Conservation (phyloP, 2,329 filamentous ascomycete genomes). For the Chrysoporthe deuterocubensis region DNA sequence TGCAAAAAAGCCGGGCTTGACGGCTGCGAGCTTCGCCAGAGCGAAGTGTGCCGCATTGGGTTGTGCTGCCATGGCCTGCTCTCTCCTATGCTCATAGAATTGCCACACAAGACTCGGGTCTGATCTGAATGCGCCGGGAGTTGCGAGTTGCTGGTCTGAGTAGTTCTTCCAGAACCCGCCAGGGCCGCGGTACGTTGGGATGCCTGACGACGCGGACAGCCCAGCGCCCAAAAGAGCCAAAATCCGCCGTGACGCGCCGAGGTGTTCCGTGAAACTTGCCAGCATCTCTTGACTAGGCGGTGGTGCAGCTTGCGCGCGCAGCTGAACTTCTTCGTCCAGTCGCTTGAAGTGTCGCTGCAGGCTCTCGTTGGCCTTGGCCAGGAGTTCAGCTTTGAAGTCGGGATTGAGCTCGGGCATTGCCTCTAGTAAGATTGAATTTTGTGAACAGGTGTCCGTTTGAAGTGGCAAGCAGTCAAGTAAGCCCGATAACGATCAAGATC, state of each 20-base stretch:
- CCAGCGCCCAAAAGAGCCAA: slow-evolving; percentile 6
- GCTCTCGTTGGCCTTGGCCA: slow-evolving; percentile 10
- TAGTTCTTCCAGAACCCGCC: slow-evolving; percentile 6
- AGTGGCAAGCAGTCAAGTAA: not conserved
- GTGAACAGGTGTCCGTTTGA: not conserved
- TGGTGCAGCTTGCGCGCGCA: not conserved
- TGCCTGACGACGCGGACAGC: slow-evolving; percentile 9
- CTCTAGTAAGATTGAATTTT: not conserved
- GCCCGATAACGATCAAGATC: not conserved
- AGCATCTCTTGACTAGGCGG: slow-evolving; percentile 7
- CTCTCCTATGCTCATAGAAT: slow-evolving; percentile 11
- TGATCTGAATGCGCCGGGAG: slow-evolving; percentile 2
- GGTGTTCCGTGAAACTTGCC: not conserved
- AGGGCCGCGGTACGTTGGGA: slow-evolving; percentile 9
- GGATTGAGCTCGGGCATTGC: slow-evolving; percentile 4
- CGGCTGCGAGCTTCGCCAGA: not conserved
- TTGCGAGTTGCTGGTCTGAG: slow-evolving; percentile 13
- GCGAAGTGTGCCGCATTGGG: slow-evolving; percentile 9
- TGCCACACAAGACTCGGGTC: slow-evolving; percentile 14
- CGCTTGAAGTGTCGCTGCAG: slow-evolving; percentile 4
- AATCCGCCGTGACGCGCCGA: not conserved
- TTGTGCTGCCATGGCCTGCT: not conserved
- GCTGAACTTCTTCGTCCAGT: not conserved
- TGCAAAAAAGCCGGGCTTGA: not conserved
- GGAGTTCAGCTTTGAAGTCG: slow-evolving; percentile 9